These are phyloP conservation scores for Scalesia atractyloides DNA, from an alignment of 129 eudicot genomes.

Conservation along the genomic window DNA sequence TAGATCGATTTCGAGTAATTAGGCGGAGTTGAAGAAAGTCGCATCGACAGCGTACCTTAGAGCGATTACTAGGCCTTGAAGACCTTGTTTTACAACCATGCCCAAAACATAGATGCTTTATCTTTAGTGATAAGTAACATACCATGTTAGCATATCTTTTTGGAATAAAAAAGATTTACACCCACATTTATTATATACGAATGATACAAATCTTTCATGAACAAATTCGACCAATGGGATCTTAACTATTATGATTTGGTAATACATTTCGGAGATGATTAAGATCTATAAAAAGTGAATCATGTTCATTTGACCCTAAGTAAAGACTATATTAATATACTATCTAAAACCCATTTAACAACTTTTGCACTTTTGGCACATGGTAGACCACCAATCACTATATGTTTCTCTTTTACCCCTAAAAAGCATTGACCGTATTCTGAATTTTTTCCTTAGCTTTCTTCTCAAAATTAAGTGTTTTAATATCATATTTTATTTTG, in stretches of 20 bases:
- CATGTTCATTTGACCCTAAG: conserved; percentile 22
- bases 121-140: no score
- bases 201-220: neutral
- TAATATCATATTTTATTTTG: neutral
- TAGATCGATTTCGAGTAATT: no score
- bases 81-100: no score
- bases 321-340: neutral
- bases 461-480: neutral
- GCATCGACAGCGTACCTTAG: no score
- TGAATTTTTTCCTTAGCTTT: conserved; percentile 1
- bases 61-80: no score
- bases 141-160: no score
- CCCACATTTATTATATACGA: neutral
- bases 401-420: conserved; percentile 27
- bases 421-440: conserved; percentile 4
- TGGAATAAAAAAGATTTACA: no score
- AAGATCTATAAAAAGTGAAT: conserved; percentile 26
- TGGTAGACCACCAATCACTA: conserved; percentile 24
- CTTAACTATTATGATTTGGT: neutral
- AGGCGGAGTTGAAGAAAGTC: no score
- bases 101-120: no score
- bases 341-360: neutral
- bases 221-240: neutral
- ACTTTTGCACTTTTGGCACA: conserved; percentile 32
- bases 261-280: conserved; percentile 1